A percentile compares a stretch with the other conserved stretches of the same genome.
phyloP scores from a whole-genome alignment of 352 stramenopile genomes.

The Pythium volutum region DNA sequence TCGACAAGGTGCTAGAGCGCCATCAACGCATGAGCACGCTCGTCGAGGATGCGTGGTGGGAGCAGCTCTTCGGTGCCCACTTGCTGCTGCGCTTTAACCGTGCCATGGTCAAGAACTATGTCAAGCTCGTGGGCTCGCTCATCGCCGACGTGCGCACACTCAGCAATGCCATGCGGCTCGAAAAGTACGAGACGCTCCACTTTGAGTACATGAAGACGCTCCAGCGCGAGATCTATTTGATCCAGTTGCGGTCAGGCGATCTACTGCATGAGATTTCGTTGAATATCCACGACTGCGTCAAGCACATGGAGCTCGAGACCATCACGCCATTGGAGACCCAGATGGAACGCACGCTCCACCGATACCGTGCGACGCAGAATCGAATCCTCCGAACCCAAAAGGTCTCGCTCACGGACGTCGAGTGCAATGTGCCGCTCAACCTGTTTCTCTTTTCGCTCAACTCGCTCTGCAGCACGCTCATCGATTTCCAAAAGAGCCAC shows the following conservation, averaged over 20 bases:
- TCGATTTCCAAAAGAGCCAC: constrained; percentile 63
- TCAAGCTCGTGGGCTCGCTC: constrained; percentile 58
- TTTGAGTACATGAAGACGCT: constrained; percentile 76
- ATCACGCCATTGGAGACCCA: constrained; percentile 50
- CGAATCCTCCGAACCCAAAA: constrained; percentile 49
- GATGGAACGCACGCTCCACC: constrained; percentile 65
- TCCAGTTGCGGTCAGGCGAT: constrained; percentile 61
- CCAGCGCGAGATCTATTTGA: constrained; percentile 80
- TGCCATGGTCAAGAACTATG: constrained; percentile 64
- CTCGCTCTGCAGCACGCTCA: constrained; percentile 75
- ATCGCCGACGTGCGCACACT: constrained; percentile 63
- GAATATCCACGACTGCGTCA: constrained; percentile 47
- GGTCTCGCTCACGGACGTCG: constrained; percentile 60
- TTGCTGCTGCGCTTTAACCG: constrained; percentile 66
- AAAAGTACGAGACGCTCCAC: constrained; percentile 74
- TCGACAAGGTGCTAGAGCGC: constrained; percentile 44
- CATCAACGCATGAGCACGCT: constrained; percentile 55
- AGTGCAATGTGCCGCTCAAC: constrained; percentile 79
- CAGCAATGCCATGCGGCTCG: constrained; percentile 77
- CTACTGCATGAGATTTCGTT: constrained; percentile 66
- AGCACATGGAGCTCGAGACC: constrained; percentile 49
- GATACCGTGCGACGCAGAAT: constrained; percentile 60
- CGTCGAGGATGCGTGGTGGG: constrained; percentile 77
- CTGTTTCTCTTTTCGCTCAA: constrained; percentile 84
- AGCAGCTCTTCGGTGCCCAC: constrained; percentile 74